Percentiles rank a stretch among this genome's conserved stretches.
Evolutionary conservation across 164 flowering plant genomes (phyloP).

Genomic region (Vitis vinifera): DNA sequence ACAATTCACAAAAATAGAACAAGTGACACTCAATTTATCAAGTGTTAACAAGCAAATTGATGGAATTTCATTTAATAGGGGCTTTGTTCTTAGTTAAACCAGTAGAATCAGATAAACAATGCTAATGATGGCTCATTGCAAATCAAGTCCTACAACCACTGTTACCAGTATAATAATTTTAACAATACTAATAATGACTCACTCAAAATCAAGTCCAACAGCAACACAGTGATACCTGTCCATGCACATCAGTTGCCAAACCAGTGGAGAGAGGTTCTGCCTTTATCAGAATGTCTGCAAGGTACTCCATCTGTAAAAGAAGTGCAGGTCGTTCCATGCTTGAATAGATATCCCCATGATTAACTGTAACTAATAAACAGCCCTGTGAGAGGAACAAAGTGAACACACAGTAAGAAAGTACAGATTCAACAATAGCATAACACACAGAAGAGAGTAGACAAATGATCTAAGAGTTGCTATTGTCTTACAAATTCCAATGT

Average conservation of each 20-base stretch:
- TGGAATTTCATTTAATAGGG: too few species aligned
- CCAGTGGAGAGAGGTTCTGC: conserved; percentile 83
- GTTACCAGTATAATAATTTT: too few species aligned
- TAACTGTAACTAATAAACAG: conserved; percentile 63
- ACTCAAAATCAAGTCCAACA: not conserved
- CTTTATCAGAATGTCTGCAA: conserved; percentile 66
- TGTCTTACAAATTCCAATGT: conserved; percentile 69
- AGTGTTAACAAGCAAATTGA: too few species aligned
- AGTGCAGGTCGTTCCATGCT: conserved; percentile 37
- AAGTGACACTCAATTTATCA: too few species aligned
- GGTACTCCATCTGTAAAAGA: conserved; percentile 62
- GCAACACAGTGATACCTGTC: conserved; percentile 57
- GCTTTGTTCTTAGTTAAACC: too few species aligned
- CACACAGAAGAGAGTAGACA: not conserved
- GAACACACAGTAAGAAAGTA: not conserved
- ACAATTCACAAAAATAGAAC: too few species aligned
- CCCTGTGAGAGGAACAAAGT: conserved; percentile 38
- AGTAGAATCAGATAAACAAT: too few species aligned
- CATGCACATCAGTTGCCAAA: conserved; percentile 88
- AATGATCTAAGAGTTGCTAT: not conserved
- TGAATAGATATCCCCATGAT: conserved; percentile 75
- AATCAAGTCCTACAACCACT: too few species aligned
- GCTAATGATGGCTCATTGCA: too few species aligned
- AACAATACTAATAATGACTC: not conserved
- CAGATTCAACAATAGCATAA: not conserved